These are phyloP conservation scores for Pseudonitzschia pungens DNA, from an alignment of 108 stramenopile genomes.

Conservation along the genomic window DNA sequence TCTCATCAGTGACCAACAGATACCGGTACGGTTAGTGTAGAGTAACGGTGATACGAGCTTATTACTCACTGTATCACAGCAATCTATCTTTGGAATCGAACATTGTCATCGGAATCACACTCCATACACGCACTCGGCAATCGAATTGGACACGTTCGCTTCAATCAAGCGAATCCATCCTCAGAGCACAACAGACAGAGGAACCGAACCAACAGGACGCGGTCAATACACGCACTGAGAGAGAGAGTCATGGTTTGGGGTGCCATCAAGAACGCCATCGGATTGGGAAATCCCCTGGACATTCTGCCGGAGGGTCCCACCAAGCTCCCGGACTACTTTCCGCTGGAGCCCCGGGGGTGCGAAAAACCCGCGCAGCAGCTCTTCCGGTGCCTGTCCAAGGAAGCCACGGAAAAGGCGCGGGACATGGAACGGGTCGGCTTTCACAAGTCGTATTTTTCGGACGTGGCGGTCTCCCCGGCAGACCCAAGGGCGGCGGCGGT, in stretches of 20 bases:
- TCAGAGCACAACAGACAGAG: too few relatives aligned
- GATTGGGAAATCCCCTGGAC: conserved; percentile 41
- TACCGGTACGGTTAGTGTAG: too few relatives aligned
- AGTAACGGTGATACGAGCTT: too few relatives aligned
- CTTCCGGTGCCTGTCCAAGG: conserved; percentile 71
- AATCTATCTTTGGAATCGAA: too few relatives aligned
- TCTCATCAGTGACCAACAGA: too few relatives aligned
- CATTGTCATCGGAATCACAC: too few relatives aligned
- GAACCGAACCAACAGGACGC: too few relatives aligned
- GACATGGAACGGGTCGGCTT: conserved; percentile 85
- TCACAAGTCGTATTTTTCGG: conserved; percentile 71
- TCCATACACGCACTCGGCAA: too few relatives aligned
- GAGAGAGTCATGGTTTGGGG: conserved; percentile 33
- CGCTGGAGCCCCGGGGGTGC: conserved; percentile 82
- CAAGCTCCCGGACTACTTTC: conserved; percentile 77
- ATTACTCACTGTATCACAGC: too few relatives aligned
- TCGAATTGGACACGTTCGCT: too few relatives aligned
- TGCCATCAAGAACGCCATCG: conserved; percentile 42
- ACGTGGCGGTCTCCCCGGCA: conserved; percentile 42
- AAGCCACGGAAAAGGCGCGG: conserved; percentile 78
- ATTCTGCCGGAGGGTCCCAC: conserved; percentile 63
- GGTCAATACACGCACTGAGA: too few relatives aligned
- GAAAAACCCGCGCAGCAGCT: conserved; percentile 77
- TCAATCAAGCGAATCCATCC: too few relatives aligned
- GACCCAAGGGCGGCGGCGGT: conserved; percentile 41